phyloP scores from a whole-genome alignment of 345 rosid species.

The Jatropha curcas region DNA sequence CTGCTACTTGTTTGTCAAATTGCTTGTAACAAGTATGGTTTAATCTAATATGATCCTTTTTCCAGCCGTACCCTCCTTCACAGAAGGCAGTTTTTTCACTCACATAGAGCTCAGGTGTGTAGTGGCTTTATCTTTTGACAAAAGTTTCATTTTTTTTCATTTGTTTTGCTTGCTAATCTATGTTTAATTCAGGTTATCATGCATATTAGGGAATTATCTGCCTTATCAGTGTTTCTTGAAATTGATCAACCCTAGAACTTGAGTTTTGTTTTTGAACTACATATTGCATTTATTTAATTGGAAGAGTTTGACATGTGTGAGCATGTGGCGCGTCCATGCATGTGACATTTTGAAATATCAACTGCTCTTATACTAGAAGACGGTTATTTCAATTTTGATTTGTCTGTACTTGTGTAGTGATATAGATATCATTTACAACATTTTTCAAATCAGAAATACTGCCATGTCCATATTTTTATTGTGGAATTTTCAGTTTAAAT shows the following conservation, averaged over 20 bases:
- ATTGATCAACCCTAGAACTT: background rate
- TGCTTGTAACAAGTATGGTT: constrained; percentile 11
- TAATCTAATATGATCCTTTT: constrained; percentile 21
- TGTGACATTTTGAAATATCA: background rate
- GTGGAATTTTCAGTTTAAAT: background rate
- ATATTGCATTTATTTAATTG: background rate
- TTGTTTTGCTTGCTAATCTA: constrained; percentile 7
- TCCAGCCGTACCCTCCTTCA: constrained; percentile 81
- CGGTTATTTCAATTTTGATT: background rate
- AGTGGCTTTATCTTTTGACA: background rate
- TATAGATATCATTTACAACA: too few species aligned
- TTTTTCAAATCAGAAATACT: background rate
- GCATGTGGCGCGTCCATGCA: background rate
- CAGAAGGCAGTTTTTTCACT: constrained; percentile 92
- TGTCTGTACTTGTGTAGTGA: background rate
- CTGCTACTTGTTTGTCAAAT: background rate
- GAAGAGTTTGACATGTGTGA: too few species aligned
- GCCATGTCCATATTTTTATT: background rate
- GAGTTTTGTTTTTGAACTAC: background rate
- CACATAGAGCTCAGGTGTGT: constrained; percentile 97
- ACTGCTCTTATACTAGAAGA: background rate
- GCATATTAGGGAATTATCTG: background rate
- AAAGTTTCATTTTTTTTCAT: background rate
- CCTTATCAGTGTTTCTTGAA: background rate
- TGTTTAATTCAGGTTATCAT: background rate